Conservation (phyloP, 2,329 filamentous ascomycete species). For the Penicillium sp. region DNA sequence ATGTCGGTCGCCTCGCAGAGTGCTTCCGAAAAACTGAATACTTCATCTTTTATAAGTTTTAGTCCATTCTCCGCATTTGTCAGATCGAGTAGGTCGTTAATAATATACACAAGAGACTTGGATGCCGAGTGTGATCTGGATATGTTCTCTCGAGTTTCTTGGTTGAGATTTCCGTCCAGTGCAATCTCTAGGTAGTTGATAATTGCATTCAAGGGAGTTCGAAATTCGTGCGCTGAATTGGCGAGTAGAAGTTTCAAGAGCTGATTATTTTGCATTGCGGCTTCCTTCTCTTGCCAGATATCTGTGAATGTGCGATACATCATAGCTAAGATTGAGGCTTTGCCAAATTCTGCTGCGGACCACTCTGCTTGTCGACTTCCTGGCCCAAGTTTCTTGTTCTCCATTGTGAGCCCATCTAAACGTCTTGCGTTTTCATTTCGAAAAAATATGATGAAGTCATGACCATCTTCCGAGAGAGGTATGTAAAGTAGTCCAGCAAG, state of each 20-base stretch:
- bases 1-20: conserved; percentile 75
- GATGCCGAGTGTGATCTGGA: conserved; percentile 84
- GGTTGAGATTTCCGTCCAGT: conserved; percentile 75
- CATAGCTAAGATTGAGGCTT: conserved; percentile 80
- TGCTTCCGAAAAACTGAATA: conserved; percentile 72
- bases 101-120: conserved; percentile 88
- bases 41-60: conserved; percentile 75
- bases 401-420: background rate
- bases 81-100: conserved; percentile 85
- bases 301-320: conserved; percentile 89
- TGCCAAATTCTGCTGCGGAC: conserved; percentile 85
- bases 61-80: conserved; percentile 85
- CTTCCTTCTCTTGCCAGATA: conserved; percentile 88
- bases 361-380: conserved; percentile 72
- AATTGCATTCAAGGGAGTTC: conserved; percentile 88
- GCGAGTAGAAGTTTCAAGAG: conserved; percentile 77
- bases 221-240: conserved; percentile 87
- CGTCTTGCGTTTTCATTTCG: conserved; percentile 61
- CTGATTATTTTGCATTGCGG: conserved; percentile 77
- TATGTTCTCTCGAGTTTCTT: conserved; percentile 81
- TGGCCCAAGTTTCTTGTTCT: background rate
- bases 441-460: conserved; percentile 88
- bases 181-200: conserved; percentile 93
- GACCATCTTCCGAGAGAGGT: conserved; percentile 72
- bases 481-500: conserved; percentile 80